phyloP scores from a whole-genome alignment of 1,284 basidiomycete genomes.

The Cryptococcus wingfieldii region DNA sequence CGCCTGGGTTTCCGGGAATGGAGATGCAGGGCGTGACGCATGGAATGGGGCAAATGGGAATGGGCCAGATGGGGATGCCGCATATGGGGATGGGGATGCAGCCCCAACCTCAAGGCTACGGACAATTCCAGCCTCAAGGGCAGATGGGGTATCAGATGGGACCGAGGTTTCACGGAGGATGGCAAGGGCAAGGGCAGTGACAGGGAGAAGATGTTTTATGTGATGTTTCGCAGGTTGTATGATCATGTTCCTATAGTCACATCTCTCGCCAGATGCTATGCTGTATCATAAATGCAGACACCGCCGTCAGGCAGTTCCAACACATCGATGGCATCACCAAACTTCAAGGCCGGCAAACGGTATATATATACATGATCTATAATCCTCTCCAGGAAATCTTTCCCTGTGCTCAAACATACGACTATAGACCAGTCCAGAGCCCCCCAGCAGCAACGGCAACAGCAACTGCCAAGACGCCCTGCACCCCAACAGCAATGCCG shows the following conservation, averaged over 20 bases:
- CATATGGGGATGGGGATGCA: constrained; percentile 1
- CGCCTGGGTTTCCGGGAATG: not conserved
- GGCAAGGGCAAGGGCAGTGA: constrained; percentile 6
- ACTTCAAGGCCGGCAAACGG: not conserved
- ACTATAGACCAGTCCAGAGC: constrained; percentile 3
- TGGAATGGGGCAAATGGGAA: constrained; percentile 1
- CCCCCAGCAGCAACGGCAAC: constrained; percentile 1
- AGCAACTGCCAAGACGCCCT: constrained; percentile 1
- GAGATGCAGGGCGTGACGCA: not conserved
- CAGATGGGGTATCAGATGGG: constrained; percentile 1
- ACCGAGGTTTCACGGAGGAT: constrained; percentile 1
- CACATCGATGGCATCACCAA: not conserved
- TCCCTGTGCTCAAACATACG: not conserved
- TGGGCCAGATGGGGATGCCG: not conserved
- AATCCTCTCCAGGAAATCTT: no score
- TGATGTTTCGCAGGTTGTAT: not conserved
- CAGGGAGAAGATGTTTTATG: not conserved
- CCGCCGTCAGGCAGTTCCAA: no score
- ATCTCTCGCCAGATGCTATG: not conserved
- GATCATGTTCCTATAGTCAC: not conserved
- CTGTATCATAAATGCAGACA: not conserved
- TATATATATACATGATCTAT: not conserved
- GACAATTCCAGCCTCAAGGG: constrained; percentile 1
- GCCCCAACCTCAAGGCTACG: constrained; percentile 1
- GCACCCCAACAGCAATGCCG: not conserved